Conservation (phyloP, 2,329 filamentous ascomycete species). For the Ophiostoma himal-ulmi region DNA sequence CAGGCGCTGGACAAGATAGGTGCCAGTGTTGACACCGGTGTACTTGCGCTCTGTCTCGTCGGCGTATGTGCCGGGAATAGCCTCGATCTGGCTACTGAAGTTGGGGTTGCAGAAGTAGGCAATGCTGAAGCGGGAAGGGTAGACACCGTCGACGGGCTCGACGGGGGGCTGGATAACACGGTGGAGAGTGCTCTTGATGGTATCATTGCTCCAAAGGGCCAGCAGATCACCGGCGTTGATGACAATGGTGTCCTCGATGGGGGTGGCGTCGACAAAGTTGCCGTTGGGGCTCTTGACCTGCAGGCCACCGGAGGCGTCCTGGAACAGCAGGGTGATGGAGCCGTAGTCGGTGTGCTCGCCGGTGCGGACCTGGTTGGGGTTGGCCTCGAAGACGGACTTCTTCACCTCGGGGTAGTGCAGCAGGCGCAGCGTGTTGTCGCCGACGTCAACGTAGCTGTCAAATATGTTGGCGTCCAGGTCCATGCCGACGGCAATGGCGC, state of each 20-base stretch:
- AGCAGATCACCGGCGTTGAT: conserved; percentile 86
- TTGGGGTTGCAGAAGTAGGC: conserved; percentile 88
- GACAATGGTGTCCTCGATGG: conserved; percentile 74
- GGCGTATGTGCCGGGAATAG: conserved; percentile 69
- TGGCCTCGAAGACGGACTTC: conserved; percentile 58
- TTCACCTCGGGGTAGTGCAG: conserved; percentile 70
- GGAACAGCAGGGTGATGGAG: conserved; percentile 57
- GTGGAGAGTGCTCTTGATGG: conserved; percentile 84
- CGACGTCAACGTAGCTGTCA: conserved; percentile 63
- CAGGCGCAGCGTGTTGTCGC: conserved; percentile 66
- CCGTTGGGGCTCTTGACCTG: conserved; percentile 65
- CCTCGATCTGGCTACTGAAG: conserved; percentile 67
- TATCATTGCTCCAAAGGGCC: conserved; percentile 84
- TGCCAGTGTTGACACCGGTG: conserved; percentile 65
- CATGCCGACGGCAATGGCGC: conserved; percentile 78
- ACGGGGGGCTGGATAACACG: conserved; percentile 77
- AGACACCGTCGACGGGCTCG: conserved; percentile 42
- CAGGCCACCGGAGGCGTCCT: conserved; percentile 51
- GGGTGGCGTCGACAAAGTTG: conserved; percentile 74
- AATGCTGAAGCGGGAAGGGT: conserved; percentile 78
- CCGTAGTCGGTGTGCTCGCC: conserved; percentile 70
- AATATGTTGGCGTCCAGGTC: conserved; percentile 67
- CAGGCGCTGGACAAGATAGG: conserved; percentile 74
- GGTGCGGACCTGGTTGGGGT: conserved; percentile 65
- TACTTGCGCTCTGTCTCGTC: conserved; percentile 69